These are phyloP conservation scores for Cyclanthera cordifolia DNA, from an alignment of 306 rosid genomes.

Conservation along the genomic window DNA sequence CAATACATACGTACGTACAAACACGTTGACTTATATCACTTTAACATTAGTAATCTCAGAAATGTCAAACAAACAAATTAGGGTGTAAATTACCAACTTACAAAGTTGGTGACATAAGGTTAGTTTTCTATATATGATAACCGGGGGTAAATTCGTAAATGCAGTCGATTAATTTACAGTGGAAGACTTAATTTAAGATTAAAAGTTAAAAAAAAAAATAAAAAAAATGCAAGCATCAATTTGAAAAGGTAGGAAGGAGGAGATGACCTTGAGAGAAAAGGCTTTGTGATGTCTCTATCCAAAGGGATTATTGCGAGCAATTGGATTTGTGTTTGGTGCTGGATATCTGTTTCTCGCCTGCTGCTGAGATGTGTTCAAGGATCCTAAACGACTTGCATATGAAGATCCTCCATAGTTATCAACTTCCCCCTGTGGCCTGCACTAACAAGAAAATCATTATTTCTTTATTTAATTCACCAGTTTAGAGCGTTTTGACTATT, in stretches of 20 bases:
- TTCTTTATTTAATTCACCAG: no score
- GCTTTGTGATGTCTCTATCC: slow-evolving; percentile 22
- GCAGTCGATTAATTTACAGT: background rate
- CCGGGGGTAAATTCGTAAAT: background rate
- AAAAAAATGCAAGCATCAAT: no score
- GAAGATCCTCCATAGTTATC: background rate
- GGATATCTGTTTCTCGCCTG: slow-evolving; percentile 4
- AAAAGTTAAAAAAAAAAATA: no score
- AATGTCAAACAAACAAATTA: no score
- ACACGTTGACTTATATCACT: no score
- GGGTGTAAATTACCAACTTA: no score
- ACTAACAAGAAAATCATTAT: background rate
- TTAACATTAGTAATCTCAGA: no score
- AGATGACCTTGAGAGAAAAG: background rate
- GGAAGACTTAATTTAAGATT: no score
- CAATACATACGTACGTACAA: no score
- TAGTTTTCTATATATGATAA: no score
- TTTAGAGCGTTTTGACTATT: no score
- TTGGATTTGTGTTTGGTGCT: slow-evolving; percentile 16
- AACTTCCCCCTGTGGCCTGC: slow-evolving; percentile 2
- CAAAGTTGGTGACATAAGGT: no score
- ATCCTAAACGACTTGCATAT: background rate
- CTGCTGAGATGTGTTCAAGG: background rate
- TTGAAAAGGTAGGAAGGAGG: background rate
- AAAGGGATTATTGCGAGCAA: slow-evolving; percentile 52